phyloP scores from a whole-genome alignment of 805 yeast genomes.

The Ogataea pilisensis region DNA sequence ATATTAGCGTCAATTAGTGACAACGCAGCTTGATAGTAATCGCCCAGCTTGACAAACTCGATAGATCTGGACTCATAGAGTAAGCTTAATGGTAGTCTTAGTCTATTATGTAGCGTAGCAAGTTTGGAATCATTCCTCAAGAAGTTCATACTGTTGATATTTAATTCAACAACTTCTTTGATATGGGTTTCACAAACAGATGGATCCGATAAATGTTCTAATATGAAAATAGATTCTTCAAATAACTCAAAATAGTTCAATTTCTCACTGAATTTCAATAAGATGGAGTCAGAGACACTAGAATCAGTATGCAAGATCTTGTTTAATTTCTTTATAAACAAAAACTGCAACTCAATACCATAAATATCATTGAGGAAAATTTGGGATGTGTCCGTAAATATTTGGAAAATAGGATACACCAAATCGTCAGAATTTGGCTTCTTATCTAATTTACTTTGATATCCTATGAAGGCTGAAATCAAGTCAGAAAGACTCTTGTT shows the following conservation, averaged over 20 bases:
- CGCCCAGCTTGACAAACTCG: slow-evolving; percentile 43
- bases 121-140: slow-evolving; percentile 29
- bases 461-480: slow-evolving; percentile 24
- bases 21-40: slow-evolving; percentile 55
- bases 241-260: slow-evolving; percentile 44
- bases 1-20: slow-evolving; percentile 58
- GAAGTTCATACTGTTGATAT: slow-evolving; percentile 30
- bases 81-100: slow-evolving; percentile 45
- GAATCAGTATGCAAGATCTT: slow-evolving; percentile 12
- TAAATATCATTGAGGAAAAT: slow-evolving; percentile 7
- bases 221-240: slow-evolving; percentile 60
- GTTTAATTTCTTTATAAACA: slow-evolving; percentile 25
- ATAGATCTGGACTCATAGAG: slow-evolving; percentile 60
- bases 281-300: slow-evolving; percentile 15
- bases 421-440: slow-evolving; percentile 9
- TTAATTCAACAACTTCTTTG: slow-evolving; percentile 31
- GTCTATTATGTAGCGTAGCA: slow-evolving; percentile 32
- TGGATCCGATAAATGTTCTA: slow-evolving; percentile 53
- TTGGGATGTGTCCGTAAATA: slow-evolving; percentile 10
- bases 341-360: slow-evolving; percentile 21
- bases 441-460: slow-evolving; percentile 8
- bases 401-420: slow-evolving; percentile 14
- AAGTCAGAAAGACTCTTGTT: slow-evolving; percentile 32
- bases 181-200: slow-evolving; percentile 39
- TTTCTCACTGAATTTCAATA: slow-evolving; percentile 43